A percentile compares a stretch with the other conserved stretches of the same genome.
Evolutionary conservation across 257 asterid genomes (phyloP).

Genomic region (Ilex aquifolium): DNA sequence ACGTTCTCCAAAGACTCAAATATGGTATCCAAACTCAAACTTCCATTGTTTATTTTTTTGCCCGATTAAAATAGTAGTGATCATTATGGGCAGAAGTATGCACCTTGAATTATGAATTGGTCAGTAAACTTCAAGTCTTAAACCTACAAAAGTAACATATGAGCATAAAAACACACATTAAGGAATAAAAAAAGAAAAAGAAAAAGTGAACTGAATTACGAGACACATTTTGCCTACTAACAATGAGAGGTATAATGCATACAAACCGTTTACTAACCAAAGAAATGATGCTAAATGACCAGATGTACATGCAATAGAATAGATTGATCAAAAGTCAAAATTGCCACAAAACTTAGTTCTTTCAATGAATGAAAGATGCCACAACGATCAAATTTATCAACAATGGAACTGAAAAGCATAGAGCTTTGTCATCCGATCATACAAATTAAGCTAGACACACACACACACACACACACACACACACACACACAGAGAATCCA

Average conservation of each 20-base stretch:
- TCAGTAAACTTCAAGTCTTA: conserved; percentile 32
- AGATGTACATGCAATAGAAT: too few species aligned
- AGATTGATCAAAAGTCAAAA: background rate
- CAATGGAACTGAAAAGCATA: background rate
- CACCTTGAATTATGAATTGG: conserved; percentile 30
- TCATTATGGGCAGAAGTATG: background rate
- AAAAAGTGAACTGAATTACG: background rate
- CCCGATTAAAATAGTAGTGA: too few species aligned
- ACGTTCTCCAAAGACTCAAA: background rate
- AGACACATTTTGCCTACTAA: conserved; percentile 13
- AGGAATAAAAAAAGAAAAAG: background rate
- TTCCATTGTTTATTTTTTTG: too few species aligned
- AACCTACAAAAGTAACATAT: conserved; percentile 38
- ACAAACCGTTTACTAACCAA: background rate
- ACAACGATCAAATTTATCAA: background rate
- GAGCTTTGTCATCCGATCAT: background rate
- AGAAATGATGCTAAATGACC: background rate
- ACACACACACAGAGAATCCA: too few species aligned
- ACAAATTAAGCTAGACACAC: background rate
- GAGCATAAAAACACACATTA: conserved; percentile 3
- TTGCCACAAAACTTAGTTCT: background rate
- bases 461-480: background rate
- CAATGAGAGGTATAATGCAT: background rate
- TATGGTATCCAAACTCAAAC: background rate
- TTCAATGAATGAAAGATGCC: background rate